Base-by-base conservation (phyloP, 805 yeast species). In the Ogataea haglerorum region DNA sequence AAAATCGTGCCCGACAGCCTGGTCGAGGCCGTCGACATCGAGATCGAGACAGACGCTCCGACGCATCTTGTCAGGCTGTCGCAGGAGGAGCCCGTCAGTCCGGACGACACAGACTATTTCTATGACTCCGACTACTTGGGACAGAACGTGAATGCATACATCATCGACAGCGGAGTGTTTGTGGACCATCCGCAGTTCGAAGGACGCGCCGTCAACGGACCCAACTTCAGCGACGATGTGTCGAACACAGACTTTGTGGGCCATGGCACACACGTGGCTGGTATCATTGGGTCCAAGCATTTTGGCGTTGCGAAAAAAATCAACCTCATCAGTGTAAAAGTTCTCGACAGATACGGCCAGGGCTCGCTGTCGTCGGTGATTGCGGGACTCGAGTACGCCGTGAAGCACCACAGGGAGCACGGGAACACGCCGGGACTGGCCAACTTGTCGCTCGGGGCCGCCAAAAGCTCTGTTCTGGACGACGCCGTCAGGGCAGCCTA, bases 221-320 rank as follows among this genome's bases (percentile, higher is more conserved):
- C 67, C 6, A 85, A 82, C 53, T 76, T 80, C 43, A 80, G 87
- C 0, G 67, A 65, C 2, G 82, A 77, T 48, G 77, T 78, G 1
- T 55, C 68, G 1, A 87, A 85, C 6, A 42, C 53, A 4, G 96
- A 90, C 57, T 64, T 64, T 8, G 81, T 82, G 51, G 96, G 96
- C 0, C 97, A 89, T 60, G 97, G 96, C 0, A 87, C 96, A 1
- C 96, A 89, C 61, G 95, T 90, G 34, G 95, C 96, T 0, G 96
- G 96, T 3, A 67, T 87, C 10, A 74, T 87, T 40, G 96, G 91
- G 0, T 85, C 96, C 2, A 70, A 65, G 38, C 76, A 80, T 2
- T 89, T 69, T 64, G 97, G 97, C 6, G 93, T 87, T 3, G 87
- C 95, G 13, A 89, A 90, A 58, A 62, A 74, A 29, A 77, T 76